A percentile compares a stretch with the other conserved stretches of the same genome.
Evolutionary conservation across 768 basidiomycete species (phyloP).

Genomic region (Panellus pusillus): DNA sequence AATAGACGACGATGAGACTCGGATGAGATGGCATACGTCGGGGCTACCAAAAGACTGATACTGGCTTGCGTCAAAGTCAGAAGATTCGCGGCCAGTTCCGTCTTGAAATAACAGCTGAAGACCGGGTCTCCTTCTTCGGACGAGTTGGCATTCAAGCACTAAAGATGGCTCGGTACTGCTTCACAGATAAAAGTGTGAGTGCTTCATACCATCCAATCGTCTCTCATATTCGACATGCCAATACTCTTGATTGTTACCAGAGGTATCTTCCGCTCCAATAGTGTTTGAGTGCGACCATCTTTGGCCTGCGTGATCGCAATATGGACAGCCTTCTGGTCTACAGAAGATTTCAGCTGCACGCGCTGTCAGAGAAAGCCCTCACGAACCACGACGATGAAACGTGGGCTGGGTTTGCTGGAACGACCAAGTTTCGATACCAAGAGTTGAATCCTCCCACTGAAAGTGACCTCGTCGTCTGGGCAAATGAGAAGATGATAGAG

Average conservation of each 20-base stretch:
- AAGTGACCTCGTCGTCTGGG: slow-evolving; percentile 73
- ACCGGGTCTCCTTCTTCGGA: slow-evolving; percentile 96
- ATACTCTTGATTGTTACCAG: slow-evolving; percentile 86
- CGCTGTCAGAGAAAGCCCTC: background rate
- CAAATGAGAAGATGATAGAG: background rate
- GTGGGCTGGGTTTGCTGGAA: slow-evolving; percentile 89
- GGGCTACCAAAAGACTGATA: slow-evolving; percentile 69
- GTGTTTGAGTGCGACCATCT: slow-evolving; percentile 57
- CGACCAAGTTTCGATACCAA: slow-evolving; percentile 83
- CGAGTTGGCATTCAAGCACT: slow-evolving; percentile 76
- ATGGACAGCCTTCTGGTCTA: slow-evolving; percentile 86
- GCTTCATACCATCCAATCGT: slow-evolving; percentile 87
- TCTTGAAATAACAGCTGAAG: slow-evolving; percentile 92
- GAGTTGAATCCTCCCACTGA: slow-evolving; percentile 79
- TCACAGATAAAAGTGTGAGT: background rate
- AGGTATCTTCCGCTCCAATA: slow-evolving; percentile 85
- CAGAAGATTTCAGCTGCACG: background rate
- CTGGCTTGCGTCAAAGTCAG: slow-evolving; percentile 78
- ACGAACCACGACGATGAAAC: slow-evolving; percentile 86
- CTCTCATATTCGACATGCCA: slow-evolving; percentile 83
- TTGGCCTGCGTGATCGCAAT: slow-evolving; percentile 64
- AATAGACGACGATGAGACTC: background rate
- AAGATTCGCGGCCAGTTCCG: slow-evolving; percentile 83
- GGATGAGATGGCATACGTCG: slow-evolving; percentile 59
- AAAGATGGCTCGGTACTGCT: slow-evolving; percentile 4